Evolutionary conservation across 2,329 filamentous ascomycete genomes (phyloP).

Genomic region (Hypoxylon sp.): DNA sequence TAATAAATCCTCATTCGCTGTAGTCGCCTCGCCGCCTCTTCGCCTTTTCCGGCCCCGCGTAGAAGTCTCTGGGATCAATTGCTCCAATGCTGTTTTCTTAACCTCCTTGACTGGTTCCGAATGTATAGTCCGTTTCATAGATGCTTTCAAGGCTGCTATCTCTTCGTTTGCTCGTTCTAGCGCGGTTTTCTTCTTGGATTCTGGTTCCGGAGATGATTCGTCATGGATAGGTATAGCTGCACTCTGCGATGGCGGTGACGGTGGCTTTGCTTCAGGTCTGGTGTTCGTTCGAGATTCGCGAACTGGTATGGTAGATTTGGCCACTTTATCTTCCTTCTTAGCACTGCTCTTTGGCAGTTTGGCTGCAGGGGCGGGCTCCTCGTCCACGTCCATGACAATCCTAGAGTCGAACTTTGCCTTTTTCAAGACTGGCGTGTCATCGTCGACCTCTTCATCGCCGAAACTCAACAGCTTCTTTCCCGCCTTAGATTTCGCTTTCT

Average conservation of each 20-base stretch:
- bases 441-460: conserved; percentile 75
- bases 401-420: conserved; percentile 84
- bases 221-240: conserved; percentile 44
- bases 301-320: conserved; percentile 50
- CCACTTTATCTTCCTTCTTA: conserved; percentile 49
- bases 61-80: conserved; percentile 79
- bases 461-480: conserved; percentile 85
- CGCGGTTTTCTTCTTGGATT: conserved; percentile 59
- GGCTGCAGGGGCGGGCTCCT: conserved; percentile 51
- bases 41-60: conserved; percentile 78
- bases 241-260: conserved; percentile 40
- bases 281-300: conserved; percentile 42
- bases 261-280: conserved; percentile 38
- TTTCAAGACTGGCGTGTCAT: conserved; percentile 72
- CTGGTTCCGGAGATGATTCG: conserved; percentile 55
- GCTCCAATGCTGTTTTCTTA: conserved; percentile 76
- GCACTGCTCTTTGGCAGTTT: conserved; percentile 49
- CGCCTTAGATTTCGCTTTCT: conserved; percentile 75
- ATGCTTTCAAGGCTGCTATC: conserved; percentile 83
- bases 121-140: conserved; percentile 77
- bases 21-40: conserved; percentile 65
- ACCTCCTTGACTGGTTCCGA: conserved; percentile 65
- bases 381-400: conserved; percentile 71
- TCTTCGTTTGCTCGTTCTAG: conserved; percentile 82
- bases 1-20: conserved; percentile 72